Conservation (phyloP, 2,329 filamentous ascomycete species). For the Pestalotiopsis fici region DNA sequence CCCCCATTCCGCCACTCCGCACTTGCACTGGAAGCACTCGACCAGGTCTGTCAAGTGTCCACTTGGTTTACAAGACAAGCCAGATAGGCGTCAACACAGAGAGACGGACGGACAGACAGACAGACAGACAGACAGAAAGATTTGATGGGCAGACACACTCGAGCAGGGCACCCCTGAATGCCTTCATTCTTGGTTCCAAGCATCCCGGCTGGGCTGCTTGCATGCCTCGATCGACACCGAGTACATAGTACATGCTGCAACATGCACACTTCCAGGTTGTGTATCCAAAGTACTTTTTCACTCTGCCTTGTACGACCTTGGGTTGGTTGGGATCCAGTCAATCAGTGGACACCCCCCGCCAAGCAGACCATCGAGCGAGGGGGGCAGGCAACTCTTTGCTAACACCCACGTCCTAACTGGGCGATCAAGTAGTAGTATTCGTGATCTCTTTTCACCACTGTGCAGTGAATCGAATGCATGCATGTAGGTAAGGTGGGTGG, state of each 20-base stretch:
- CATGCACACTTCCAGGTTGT: background rate
- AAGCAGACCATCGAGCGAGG: background rate
- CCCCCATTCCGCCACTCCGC: background rate
- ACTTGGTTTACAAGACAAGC: background rate
- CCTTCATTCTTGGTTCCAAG: background rate
- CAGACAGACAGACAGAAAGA: background rate
- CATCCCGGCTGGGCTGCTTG: background rate
- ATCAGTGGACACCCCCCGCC: background rate
- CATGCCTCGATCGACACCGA: background rate
- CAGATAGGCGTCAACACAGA: background rate
- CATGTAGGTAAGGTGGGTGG: too few species aligned
- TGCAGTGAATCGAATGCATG: background rate
- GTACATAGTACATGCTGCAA: background rate
- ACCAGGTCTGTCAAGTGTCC: background rate
- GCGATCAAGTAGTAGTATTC: background rate
- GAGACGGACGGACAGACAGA: background rate
- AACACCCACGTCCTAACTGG: background rate
- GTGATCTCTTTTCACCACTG: background rate
- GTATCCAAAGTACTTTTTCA: background rate
- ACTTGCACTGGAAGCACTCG: background rate
- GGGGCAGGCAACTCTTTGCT: background rate
- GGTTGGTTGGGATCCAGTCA: background rate
- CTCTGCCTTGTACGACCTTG: background rate
- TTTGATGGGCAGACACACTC: background rate
- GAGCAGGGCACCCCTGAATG: background rate